These are phyloP conservation scores for Patellifolia procumbens DNA, from an alignment of 179 eudicot genomes.

Conservation along the genomic window DNA sequence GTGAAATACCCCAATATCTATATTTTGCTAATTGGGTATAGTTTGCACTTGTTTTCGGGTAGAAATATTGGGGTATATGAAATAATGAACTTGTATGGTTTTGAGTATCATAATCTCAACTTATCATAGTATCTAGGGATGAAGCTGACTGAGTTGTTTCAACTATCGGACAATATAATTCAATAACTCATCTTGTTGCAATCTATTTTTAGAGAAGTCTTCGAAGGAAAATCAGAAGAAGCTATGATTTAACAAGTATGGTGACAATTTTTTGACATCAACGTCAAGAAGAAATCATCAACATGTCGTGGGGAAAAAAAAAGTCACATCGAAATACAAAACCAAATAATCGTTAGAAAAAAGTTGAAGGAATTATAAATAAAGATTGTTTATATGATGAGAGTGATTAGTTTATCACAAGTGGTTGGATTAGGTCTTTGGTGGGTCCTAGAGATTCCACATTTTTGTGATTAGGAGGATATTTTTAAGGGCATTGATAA, in stretches of 20 bases:
- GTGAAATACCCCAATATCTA: too few species aligned
- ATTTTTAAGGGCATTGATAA: conserved; percentile 20
- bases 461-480: conserved; percentile 31
- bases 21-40: too few species aligned
- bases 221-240: neutral
- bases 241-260: too few species aligned
- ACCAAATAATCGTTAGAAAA: conserved; percentile 5
- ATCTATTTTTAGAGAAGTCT: too few species aligned
- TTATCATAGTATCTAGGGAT: too few species aligned
- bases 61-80: too few species aligned
- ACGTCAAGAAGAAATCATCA: neutral
- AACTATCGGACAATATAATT: too few species aligned
- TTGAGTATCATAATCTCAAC: too few species aligned
- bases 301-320: neutral
- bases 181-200: too few species aligned
- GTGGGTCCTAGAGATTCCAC: conserved; percentile 31
- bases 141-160: too few species aligned
- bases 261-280: neutral
- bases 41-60: too few species aligned
- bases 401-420: conserved; percentile 23
- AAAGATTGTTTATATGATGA: conserved; percentile 9
- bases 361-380: conserved; percentile 10
- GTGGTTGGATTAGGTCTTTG: conserved; percentile 40
- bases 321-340: neutral
- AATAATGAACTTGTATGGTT: too few species aligned